Evolutionary conservation across 2,329 filamentous ascomycete species (phyloP), one percentile per base, ranked within the genome.

Genomic region (Arthrobotrys sphaeroides): DNA sequence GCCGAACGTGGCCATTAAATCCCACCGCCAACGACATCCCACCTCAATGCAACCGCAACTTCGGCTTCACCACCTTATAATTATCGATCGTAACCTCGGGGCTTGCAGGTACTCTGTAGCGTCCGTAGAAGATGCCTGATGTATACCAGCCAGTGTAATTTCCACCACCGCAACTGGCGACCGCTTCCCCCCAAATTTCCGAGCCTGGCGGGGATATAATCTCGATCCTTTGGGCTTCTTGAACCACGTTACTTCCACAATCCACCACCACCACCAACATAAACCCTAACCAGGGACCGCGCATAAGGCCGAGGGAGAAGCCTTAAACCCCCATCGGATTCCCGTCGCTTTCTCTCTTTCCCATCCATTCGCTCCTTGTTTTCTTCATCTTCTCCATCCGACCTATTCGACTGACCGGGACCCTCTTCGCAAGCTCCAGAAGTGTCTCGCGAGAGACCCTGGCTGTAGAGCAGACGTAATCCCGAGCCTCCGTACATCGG

Each of bases 201-300:
- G 62, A 36, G 62, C 7, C 53, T 18, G 62, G 62, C 62, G 62
- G 62, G 62, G 62, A 47, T 42, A 55, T 36, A 40, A 65, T 61
- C 38, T 61, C 47, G 28, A 53, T 53, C 28, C 47, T 36, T 33
- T 36, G 7, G 12, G 28, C 22, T 16, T 16, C 18, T 24, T 45
- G 6, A 10, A 18, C 16, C 13, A 13, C 40, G 10, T 20, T 45
- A 13, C 40, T 20, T 18, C 5, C 40, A 24, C 22, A 9, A 49
- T 24, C 22, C 28, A 12, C 22, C 13, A 28, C 24, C 13, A 53
- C 47, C n/a, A 53, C 47, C 47, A 33, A 26, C 10, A 55, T 12
- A 38, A 38, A 38, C 31, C 16, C 16, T 18, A 16, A n/a, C 31
- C 16, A 12, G 9, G 28, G 16, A 18, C 16, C 51, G 31, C 51